These are phyloP conservation scores for Lichtheimia ramosa DNA, from an alignment of 371 early-diverging fungal species.

Conservation along the genomic window DNA sequence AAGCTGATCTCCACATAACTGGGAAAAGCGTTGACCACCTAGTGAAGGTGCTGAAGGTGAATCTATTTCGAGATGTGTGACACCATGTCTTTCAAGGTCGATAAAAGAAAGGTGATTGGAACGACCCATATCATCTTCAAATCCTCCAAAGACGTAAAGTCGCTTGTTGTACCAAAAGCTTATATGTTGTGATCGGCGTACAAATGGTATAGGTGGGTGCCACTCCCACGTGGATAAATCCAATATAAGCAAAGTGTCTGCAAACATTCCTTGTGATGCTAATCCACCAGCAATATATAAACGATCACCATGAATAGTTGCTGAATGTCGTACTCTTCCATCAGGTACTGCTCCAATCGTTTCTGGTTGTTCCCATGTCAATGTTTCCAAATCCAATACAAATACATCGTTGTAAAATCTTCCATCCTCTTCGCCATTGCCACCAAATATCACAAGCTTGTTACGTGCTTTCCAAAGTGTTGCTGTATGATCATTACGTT, in stretches of 20 bases:
- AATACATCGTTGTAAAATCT: conserved; percentile 62
- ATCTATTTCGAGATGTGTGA: conserved; percentile 53
- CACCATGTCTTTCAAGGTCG: conserved; percentile 43
- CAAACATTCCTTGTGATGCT: conserved; percentile 33
- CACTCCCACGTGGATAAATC: conserved; percentile 67
- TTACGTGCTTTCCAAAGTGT: conserved; percentile 57
- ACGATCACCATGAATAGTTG: conserved; percentile 62
- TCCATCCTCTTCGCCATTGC: conserved; percentile 62
- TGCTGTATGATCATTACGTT: conserved; percentile 69
- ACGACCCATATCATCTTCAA: conserved; percentile 64
- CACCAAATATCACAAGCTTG: conserved; percentile 74
- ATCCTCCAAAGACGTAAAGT: conserved; percentile 68
- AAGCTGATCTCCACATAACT: conserved; percentile 64
- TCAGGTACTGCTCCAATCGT: conserved; percentile 49
- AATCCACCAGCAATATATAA: conserved; percentile 69
- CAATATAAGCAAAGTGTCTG: conserved; percentile 56
- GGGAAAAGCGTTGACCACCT: conserved; percentile 66
- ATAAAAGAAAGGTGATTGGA: conserved; percentile 60
- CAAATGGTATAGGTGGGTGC: conserved; percentile 59
- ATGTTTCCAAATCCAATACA: conserved; percentile 54
- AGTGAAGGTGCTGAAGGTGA: conserved; percentile 58
- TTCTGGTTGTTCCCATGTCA: conserved; percentile 68
- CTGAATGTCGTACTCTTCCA: conserved; percentile 68
- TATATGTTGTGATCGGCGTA: conserved; percentile 59
- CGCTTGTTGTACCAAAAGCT: conserved; percentile 57